Evolutionary conservation across 1,139 yeast species (phyloP).

Genomic region (Geotrichum histeridarum): DNA sequence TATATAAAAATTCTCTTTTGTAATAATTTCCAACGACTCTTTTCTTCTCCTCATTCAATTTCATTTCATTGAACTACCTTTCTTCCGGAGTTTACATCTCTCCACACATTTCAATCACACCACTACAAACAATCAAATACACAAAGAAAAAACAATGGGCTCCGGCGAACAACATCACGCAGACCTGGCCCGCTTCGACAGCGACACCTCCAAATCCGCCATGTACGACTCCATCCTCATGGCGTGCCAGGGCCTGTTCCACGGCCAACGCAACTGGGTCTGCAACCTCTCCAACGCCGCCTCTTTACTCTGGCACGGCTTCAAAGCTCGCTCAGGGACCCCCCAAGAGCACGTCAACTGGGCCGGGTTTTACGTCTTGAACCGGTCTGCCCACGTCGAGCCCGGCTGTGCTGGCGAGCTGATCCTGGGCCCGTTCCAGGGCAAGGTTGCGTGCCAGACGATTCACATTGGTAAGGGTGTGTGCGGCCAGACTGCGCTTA

Average conservation of each 20-base stretch:
- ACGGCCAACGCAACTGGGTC: constrained; percentile 73
- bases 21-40: background rate
- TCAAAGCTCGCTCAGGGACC: constrained; percentile 46
- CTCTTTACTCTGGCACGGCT: constrained; percentile 83
- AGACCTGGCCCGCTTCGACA: constrained; percentile 28
- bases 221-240: constrained; percentile 54
- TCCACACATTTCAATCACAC: background rate
- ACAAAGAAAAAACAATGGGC: background rate
- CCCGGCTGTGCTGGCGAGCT: constrained; percentile 41
- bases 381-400: constrained; percentile 29
- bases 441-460: constrained; percentile 90
- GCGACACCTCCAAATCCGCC: constrained; percentile 44
- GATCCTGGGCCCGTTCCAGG: constrained; percentile 89
- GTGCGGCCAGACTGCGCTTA: constrained; percentile 76
- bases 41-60: background rate
- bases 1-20: background rate
- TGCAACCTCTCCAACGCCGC: constrained; percentile 82
- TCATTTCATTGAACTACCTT: background rate
- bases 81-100: background rate
- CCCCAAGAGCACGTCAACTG: constrained; percentile 58
- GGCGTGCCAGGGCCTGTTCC: constrained; percentile 60
- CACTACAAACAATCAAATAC: background rate
- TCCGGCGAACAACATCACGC: constrained; percentile 27
- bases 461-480: constrained; percentile 81
- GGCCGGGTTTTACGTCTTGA: constrained; percentile 81